Conservation (phyloP, 257 asterid species). For the Mitragyna speciosa region DNA sequence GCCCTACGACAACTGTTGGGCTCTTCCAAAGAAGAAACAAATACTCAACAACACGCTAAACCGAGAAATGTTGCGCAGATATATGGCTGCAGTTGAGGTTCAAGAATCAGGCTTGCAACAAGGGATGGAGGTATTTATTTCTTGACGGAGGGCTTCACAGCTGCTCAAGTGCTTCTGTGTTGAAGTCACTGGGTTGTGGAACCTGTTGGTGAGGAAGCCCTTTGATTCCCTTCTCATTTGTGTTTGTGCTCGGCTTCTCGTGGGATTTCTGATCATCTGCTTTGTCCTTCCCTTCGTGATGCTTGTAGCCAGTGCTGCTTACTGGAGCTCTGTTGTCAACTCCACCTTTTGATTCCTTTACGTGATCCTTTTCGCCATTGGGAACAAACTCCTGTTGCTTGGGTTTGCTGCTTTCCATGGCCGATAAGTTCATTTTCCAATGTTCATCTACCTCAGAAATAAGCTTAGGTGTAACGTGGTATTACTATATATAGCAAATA, state of each 20-base stretch:
- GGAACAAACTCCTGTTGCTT: background rate
- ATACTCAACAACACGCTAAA: background rate
- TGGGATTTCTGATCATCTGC: background rate
- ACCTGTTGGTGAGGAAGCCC: constrained; percentile 39
- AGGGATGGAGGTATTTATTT: too few species aligned
- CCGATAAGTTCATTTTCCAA: too few species aligned
- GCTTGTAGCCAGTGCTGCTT: background rate
- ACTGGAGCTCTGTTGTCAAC: background rate
- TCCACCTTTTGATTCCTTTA: background rate
- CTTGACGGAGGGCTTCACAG: constrained; percentile 10
- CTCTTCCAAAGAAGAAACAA: too few species aligned
- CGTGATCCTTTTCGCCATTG: background rate
- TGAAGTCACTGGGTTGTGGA: constrained; percentile 36
- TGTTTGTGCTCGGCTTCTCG: constrained; percentile 5
- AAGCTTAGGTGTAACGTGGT: background rate
- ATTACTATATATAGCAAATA: background rate
- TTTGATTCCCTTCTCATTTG: constrained; percentile 16
- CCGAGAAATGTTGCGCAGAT: background rate
- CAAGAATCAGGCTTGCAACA: too few species aligned
- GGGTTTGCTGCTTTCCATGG: background rate
- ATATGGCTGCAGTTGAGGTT: background rate
- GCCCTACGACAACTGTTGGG: background rate
- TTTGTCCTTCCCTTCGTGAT: background rate
- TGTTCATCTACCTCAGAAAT: background rate
- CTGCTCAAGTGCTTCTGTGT: constrained; percentile 26